Base-by-base conservation (phyloP, 257 asterid genomes). In the Scutellaria barbata region DNA sequence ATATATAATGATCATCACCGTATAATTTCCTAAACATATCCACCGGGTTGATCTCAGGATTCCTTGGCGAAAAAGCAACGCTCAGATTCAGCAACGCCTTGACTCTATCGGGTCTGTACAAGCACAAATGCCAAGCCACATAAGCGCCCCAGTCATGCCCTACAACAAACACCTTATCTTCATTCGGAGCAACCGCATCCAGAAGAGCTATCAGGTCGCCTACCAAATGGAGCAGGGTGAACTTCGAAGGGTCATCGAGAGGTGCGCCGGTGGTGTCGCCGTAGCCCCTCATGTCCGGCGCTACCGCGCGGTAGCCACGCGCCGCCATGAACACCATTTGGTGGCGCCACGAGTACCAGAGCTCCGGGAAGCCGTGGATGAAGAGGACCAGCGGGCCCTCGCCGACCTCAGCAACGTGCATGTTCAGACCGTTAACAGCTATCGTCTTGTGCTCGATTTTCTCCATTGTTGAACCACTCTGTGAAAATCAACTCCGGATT, bases 101-200 rank as follows among this genome's bases (percentile, higher is more conserved):
- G 37, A 87, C 85, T 64, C 75, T 77, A 73, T 89, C 88, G 20
- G 92, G 89, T 71, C 94, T 79, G 70, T 67, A 87, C 81, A 85
- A 58, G 82, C 92, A 77, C 74, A 89, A 46, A 3, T 76, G 79
- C 95, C 95, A 90, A 16, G 92, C 86, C 35, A 90, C 39, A 0
- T 7, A 0, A 6, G 96, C 95, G 25, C 96, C 96, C 95, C 89
- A 90, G 79, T 90, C 95, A 77, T 87, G 95, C n/a, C 92, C 96
- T 4, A 90, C 95, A 35, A 90, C 89, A 77, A 87, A 87, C 76
- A 90, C 95, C 77, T 84, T 72, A 0, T 76, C 89, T 14, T 64
- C 89, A 25, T 61, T 46, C 10, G 82, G 77, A 39, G 82, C 74
- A 35, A 89, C 69, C 17, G 81, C 84, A 16, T 81, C 85, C 2